Base-by-base conservation (phyloP, 768 basidiomycete species). In the Tulasnella sp. region DNA sequence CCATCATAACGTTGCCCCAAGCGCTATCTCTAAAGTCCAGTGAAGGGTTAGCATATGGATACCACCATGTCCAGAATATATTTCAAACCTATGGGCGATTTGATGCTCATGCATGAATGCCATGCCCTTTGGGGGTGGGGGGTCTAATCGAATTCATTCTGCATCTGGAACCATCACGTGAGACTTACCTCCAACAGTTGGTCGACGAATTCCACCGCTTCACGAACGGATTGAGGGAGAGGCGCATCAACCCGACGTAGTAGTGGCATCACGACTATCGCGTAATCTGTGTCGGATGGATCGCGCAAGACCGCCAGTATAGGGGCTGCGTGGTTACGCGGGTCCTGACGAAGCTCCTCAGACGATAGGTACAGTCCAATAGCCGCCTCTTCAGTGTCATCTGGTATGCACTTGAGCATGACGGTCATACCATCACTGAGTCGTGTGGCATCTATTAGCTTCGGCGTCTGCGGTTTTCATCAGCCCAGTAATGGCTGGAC, bases 51-150 rank as follows among this genome's bases (percentile, higher is more conserved):
- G 48, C 48, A 30, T 10, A 27, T 9, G 34, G 10, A 53, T 9
- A n/a, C 12, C 27, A 42, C 10, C 27, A 22, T 49, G 22, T 12
- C 24, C 11, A 42, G 30, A 31, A 34, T 12, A 42, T 53, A 42
- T 45, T 10, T 21, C 21, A n/a, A 11, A 61, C 60, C 53, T 19
- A 30, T 61, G 60, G 41, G 60, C 60, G 1, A 56, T 25, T 15
- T 50, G 2, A 2, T 49, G 53, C 38, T 61, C 60, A n/a, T 61
- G 60, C 22, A 61, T 49, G 46, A 55, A 61, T 3, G 43, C 45
- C 17, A 61, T 11, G 15, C 60, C 60, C 60, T 61, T 10, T 25
- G 25, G 30, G 50, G 46, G 31, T 8, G 19, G 31, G 57, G n/a
- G n/a, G 7, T 25, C 22, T 9, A 34, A 30, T 10, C 24, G 17